A percentile compares a stretch with the other conserved stretches of the same genome.
These are phyloP conservation scores for Saccharum officinarum DNA, from an alignment of 176 grass and related monocot genomes.

Conservation along the genomic window DNA sequence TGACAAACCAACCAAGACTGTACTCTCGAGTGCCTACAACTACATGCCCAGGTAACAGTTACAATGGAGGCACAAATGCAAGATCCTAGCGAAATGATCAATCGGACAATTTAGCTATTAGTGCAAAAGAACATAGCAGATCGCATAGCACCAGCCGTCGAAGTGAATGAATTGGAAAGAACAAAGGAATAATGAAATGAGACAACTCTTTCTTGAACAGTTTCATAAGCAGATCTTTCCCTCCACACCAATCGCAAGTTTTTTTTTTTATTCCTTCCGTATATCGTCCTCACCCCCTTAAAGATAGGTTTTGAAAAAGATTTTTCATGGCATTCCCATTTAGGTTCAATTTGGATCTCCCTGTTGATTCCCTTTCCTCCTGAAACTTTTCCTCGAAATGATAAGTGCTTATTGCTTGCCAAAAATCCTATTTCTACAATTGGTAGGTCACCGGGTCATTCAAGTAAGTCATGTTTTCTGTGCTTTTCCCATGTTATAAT, in stretches of 20 bases:
- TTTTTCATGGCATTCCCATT: not conserved
- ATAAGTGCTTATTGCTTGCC: not conserved
- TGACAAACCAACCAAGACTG: constrained; percentile 8
- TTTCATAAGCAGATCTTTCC: not conserved
- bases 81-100: not conserved
- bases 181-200: not conserved
- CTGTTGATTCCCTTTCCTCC: too few species aligned
- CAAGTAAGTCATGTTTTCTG: too few species aligned
- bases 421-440: not conserved
- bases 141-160: not conserved
- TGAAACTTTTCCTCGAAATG: too few species aligned
- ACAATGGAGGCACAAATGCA: not conserved
- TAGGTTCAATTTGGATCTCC: too few species aligned
- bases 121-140: constrained; percentile 8
- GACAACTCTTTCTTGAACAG: not conserved
- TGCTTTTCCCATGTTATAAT: too few species aligned
- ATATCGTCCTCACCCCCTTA: not conserved
- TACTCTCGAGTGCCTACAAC: not conserved
- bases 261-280: not conserved
- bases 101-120: not conserved
- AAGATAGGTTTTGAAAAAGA: not conserved
- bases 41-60: not conserved
- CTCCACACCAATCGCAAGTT: not conserved
- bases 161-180: not conserved
- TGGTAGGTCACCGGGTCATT: not conserved